Evolutionary conservation across 345 rosid species (phyloP).

Genomic region (Clausena lansium): DNA sequence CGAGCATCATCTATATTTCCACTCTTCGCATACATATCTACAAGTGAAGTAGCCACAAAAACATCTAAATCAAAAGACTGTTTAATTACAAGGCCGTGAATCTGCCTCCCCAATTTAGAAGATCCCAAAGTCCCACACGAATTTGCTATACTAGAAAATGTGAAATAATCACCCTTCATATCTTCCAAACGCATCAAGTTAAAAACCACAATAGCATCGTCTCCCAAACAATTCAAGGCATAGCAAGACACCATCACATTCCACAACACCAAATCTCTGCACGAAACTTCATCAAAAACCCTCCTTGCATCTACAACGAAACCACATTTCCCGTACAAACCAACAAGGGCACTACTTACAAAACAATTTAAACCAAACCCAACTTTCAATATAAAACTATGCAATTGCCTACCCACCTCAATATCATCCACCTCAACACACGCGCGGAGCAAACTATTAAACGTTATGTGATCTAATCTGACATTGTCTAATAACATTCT

Average conservation of each 20-base stretch:
- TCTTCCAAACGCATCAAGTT: slow-evolving; percentile 43
- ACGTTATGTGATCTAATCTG: slow-evolving; percentile 46
- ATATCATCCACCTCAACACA: slow-evolving; percentile 38
- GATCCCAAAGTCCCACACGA: slow-evolving; percentile 35
- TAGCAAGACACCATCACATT: slow-evolving; percentile 60
- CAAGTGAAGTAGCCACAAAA: slow-evolving; percentile 56
- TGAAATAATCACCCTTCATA: slow-evolving; percentile 47
- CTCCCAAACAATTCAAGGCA: slow-evolving; percentile 40
- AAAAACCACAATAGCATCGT: slow-evolving; percentile 44
- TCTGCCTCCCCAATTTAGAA: slow-evolving; percentile 44
- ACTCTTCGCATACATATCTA: slow-evolving; percentile 58
- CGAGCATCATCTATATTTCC: slow-evolving; percentile 39
- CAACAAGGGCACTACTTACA: slow-evolving; percentile 46
- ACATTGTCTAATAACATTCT: slow-evolving; percentile 42
- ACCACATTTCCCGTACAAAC: slow-evolving; percentile 71
- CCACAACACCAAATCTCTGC: slow-evolving; percentile 60
- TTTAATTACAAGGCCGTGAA: slow-evolving; percentile 49
- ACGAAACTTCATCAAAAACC: slow-evolving; percentile 40
- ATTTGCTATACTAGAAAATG: slow-evolving; percentile 58
- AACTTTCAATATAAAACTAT: slow-evolving; percentile 46
- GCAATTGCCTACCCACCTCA: slow-evolving; percentile 48
- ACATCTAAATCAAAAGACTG: slow-evolving; percentile 44
- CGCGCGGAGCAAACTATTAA: slow-evolving; percentile 50
- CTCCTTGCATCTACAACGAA: slow-evolving; percentile 38
- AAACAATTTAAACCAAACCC: slow-evolving; percentile 45